phyloP scores from a whole-genome alignment of 257 asterid species.

The Fraxinus americana region DNA sequence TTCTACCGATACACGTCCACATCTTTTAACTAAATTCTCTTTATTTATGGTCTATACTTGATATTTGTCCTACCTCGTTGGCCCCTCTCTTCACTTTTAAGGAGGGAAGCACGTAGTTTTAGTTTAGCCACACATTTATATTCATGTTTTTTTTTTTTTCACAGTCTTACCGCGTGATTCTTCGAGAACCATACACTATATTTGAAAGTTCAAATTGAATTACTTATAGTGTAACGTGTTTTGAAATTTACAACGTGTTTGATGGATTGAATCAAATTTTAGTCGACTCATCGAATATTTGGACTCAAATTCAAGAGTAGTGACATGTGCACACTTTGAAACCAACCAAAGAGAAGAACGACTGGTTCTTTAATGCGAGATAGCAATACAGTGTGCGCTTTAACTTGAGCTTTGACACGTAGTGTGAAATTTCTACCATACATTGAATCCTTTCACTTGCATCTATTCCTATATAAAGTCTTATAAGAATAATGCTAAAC shows the following conservation, averaged over 20 bases:
- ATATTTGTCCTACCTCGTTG: not conserved
- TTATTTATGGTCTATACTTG: not conserved
- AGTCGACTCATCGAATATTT: not conserved
- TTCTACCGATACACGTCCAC: slow-evolving; percentile 27
- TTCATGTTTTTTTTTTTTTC: not conserved
- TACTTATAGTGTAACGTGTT: no score
- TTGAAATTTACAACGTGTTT: no score
- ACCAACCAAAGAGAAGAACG: slow-evolving; percentile 33
- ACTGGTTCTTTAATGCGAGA: slow-evolving; percentile 18
- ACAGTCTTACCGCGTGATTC: not conserved
- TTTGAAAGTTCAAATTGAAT: no score
- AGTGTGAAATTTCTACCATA: not conserved
- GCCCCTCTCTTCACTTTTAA: not conserved
- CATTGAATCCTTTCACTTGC: not conserved
- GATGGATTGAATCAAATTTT: no score
- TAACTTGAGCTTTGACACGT: slow-evolving; percentile 7
- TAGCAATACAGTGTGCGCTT: slow-evolving; percentile 19
- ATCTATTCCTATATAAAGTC: slow-evolving; percentile 1
- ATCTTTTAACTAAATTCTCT: slow-evolving; percentile 7
- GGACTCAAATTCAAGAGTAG: slow-evolving; percentile 5
- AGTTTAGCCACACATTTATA: slow-evolving; percentile 22
- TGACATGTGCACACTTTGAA: slow-evolving; percentile 38
- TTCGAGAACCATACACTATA: not conserved
- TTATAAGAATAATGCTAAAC: not conserved
- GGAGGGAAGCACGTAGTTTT: not conserved